Conservation (phyloP, 2,329 filamentous ascomycete species). For the Aspergillus terreus region DNA sequence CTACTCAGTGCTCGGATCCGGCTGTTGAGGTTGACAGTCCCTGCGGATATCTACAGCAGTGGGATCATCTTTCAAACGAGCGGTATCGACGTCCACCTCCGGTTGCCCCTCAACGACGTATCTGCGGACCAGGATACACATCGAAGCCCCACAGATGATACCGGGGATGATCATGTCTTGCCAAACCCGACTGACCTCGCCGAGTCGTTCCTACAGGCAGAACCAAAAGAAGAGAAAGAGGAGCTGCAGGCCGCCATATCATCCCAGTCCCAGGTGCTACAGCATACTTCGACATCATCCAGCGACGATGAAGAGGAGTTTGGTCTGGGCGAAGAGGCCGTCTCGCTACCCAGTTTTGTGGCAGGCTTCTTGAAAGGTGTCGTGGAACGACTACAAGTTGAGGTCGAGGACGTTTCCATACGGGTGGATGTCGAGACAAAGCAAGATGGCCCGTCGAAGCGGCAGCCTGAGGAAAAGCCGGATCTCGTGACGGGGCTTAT, state of each 20-base stretch:
- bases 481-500: constrained; percentile 35
- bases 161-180: constrained; percentile 31
- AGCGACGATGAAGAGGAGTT: constrained; percentile 50
- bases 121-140: constrained; percentile 25
- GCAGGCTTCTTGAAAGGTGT: constrained; percentile 58
- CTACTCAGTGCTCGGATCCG: constrained; percentile 72
- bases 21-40: constrained; percentile 74
- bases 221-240: constrained; percentile 54
- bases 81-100: constrained; percentile 69
- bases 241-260: constrained; percentile 57
- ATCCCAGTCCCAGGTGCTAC: constrained; percentile 48
- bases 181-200: constrained; percentile 58
- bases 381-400: constrained; percentile 54
- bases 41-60: constrained; percentile 81
- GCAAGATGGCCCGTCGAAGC: constrained; percentile 34
- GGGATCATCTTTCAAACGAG: constrained; percentile 79
- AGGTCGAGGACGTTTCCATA: constrained; percentile 50
- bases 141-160: constrained; percentile 21
- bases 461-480: constrained; percentile 31
- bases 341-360: constrained; percentile 57
- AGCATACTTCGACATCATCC: constrained; percentile 46
- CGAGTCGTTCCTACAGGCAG: constrained; percentile 57
- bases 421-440: constrained; percentile 49
- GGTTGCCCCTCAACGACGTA: constrained; percentile 46
- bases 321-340: constrained; percentile 50